These are phyloP conservation scores for Chaetomium tenue DNA, from an alignment of 495 filamentous ascomycete genomes.

Conservation along the genomic window DNA sequence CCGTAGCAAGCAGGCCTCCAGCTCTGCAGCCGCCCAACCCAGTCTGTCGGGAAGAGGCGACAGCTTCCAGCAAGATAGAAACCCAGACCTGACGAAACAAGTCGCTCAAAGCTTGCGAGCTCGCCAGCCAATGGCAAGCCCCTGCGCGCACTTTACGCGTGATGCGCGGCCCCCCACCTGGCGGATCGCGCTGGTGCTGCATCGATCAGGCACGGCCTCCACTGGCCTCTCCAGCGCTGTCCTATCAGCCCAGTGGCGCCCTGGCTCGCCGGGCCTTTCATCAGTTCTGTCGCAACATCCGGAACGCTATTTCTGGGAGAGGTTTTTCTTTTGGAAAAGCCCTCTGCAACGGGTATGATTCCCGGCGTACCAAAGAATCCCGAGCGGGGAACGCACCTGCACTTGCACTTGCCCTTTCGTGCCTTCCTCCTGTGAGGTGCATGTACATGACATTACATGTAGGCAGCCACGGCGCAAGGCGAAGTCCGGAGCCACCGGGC, in stretches of 20 bases:
- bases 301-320: conserved; percentile 13
- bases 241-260: neutral
- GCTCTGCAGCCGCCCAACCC: conserved; percentile 20
- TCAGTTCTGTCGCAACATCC: conserved; percentile 7
- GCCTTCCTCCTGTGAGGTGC: too few species aligned
- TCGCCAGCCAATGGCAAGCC: conserved; percentile 11
- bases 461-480: neutral
- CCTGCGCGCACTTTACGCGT: conserved; percentile 23
- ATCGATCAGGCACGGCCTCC: conserved; percentile 5
- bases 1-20: conserved; percentile 11
- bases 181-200: conserved; percentile 13
- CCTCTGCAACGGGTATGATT: conserved; percentile 14
- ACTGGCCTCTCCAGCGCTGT: neutral
- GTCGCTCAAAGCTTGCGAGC: neutral
- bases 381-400: neutral
- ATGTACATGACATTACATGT: too few species aligned
- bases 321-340: neutral
- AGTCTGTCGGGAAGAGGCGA: conserved; percentile 12
- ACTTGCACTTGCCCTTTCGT: neutral
- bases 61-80: conserved; percentile 1
- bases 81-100: neutral
- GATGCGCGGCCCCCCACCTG: neutral
- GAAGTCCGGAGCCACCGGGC: neutral
- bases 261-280: neutral
- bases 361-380: too few species aligned